phyloP scores from a whole-genome alignment of 306 rosid genomes.

The Acmispon strigosus region DNA sequence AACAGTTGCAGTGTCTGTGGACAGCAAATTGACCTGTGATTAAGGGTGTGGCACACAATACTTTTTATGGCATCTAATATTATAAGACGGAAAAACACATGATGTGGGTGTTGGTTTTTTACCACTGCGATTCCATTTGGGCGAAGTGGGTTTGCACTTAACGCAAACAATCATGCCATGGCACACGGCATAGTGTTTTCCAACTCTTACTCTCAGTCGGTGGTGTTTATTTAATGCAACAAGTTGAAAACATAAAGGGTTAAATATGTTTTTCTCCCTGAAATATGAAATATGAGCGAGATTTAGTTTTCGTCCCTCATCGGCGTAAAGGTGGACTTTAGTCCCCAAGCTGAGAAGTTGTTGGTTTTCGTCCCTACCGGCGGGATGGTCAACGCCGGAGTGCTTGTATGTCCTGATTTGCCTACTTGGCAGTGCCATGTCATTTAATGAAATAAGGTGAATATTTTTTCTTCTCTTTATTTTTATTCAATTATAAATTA shows the following conservation, averaged over 20 bases:
- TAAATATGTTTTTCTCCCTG: no score
- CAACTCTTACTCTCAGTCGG: constrained; percentile 1
- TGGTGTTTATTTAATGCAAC: background rate
- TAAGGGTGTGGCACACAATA: background rate
- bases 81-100: background rate
- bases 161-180: background rate
- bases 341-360: no score
- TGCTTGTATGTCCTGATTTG: no score
- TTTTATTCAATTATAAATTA: no score
- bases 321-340: no score
- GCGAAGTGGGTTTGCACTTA: constrained; percentile 24
- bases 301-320: no score
- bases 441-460: no score
- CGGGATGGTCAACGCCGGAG: no score
- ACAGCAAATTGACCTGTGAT: constrained; percentile 18
- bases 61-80: background rate
- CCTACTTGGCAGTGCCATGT: no score
- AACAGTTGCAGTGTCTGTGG: constrained; percentile 7
- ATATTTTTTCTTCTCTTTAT: no score
- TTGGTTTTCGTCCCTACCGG: no score
- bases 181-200: background rate
- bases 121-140: constrained; percentile 15
- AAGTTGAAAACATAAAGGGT: background rate
- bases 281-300: no score
- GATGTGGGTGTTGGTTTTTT: background rate